Conservation (phyloP, 768 basidiomycete genomes). For the Kwoniella bestiolae region DNA sequence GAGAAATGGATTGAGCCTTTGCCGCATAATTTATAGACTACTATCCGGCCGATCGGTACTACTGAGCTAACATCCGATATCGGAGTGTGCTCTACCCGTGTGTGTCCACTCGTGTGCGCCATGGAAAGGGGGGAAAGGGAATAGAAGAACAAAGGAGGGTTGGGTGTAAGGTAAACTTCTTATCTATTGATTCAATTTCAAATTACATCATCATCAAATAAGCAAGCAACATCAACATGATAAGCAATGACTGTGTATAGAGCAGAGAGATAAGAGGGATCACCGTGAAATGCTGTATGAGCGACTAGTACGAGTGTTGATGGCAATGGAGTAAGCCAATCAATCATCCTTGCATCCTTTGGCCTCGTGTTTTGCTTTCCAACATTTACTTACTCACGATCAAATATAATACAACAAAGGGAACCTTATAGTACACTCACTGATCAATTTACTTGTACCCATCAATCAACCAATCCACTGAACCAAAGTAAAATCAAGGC, state of each 20-base stretch:
- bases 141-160: slow-evolving; percentile 3
- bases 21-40: too few species aligned
- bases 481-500: too few species aligned
- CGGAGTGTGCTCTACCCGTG: too few species aligned
- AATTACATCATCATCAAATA: slow-evolving; percentile 4
- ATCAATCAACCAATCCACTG: too few species aligned
- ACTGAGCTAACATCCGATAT: background rate
- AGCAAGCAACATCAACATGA: background rate
- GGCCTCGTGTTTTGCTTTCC: background rate
- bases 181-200: background rate
- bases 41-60: background rate
- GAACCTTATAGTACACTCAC: background rate
- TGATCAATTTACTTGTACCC: background rate
- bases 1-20: too few species aligned
- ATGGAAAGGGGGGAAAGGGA: background rate
- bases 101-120: too few species aligned
- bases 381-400: background rate
- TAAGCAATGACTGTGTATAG: background rate
- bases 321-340: background rate
- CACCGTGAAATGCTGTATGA: background rate
- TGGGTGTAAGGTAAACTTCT: background rate
- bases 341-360: background rate
- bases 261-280: background rate
- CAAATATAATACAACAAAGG: background rate
- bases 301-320: background rate